A percentile compares a stretch with the other conserved stretches of the same genome.
Evolutionary conservation across 805 yeast species (phyloP).

Genomic region (Kluyveromyces lactis): DNA sequence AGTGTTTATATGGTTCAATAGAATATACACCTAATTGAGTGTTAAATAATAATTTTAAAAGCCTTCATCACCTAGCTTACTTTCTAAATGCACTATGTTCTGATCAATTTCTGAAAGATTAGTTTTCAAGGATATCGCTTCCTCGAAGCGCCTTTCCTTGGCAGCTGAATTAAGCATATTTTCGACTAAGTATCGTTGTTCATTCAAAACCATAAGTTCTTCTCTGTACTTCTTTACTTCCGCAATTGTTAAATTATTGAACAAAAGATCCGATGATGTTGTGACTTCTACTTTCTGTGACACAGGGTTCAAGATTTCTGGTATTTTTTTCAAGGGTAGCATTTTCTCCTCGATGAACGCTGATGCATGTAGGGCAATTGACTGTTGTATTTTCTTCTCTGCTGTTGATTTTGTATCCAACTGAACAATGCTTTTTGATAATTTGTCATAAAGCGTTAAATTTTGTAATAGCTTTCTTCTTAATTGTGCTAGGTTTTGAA

Average conservation of each 20-base stretch:
- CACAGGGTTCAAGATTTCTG: slow-evolving; percentile 32
- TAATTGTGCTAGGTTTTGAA: slow-evolving; percentile 32
- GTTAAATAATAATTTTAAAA: slow-evolving; percentile 12
- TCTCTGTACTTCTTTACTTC: slow-evolving; percentile 57
- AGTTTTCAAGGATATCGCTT: slow-evolving; percentile 48
- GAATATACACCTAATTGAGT: too few relatives aligned
- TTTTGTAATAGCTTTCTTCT: slow-evolving; percentile 40
- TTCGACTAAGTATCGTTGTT: slow-evolving; percentile 67
- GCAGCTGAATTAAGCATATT: slow-evolving; percentile 56
- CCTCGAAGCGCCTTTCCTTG: slow-evolving; percentile 68
- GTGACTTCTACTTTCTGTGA: slow-evolving; percentile 10
- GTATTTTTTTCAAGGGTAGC: slow-evolving; percentile 54
- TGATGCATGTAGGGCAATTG: slow-evolving; percentile 50
- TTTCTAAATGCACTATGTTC: slow-evolving; percentile 40
- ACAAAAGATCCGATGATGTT: slow-evolving; percentile 13
- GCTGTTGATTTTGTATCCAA: slow-evolving; percentile 31
- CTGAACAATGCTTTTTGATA: slow-evolving; percentile 37
- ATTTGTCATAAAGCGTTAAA: slow-evolving; percentile 42
- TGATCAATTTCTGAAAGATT: slow-evolving; percentile 49
- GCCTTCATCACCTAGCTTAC: slow-evolving; percentile 49
- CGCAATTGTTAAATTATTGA: slow-evolving; percentile 36
- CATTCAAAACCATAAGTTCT: slow-evolving; percentile 77
- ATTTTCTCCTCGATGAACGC: slow-evolving; percentile 60
- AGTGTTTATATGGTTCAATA: background rate
- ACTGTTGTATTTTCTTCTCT: slow-evolving; percentile 39